Evolutionary conservation across 2,329 filamentous ascomycete species (phyloP), one percentile per base, ranked within the genome.

Genomic region (Tolypocladium amazonense): DNA sequence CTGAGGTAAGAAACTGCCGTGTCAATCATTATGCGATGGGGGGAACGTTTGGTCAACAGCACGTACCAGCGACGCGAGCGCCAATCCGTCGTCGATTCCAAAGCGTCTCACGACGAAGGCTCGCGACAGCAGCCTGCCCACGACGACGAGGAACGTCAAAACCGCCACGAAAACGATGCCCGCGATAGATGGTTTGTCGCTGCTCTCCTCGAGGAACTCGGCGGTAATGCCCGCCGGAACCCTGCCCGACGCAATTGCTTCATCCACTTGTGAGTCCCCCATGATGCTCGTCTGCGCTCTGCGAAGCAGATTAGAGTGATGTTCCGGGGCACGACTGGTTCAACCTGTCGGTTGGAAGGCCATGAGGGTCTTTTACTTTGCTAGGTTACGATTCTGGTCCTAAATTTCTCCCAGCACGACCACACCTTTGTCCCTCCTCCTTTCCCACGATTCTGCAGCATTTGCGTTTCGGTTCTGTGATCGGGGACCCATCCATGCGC

Each of bases 51-150:
- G 5, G 18, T 6, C 45, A 59, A 45, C 23, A 41, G 37, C 41
- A 64, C 74, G 58, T 63, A 76, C 74, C 69, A 71, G 64, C 41
- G 71, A 73, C 43, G 68, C 12, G 12, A 74, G 57, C 0, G 75
- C 74, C 43, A 77, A 62, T 2, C 61, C 64, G 65, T 77, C 75
- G 39, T 77, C 75, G 20, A 73, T 50, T 1, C 75, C 75, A 41
- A 77, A 70, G 2, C 70, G 68, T 39, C 70, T 70, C 9, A 75
- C 66, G 9, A 77, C 63, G 15, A 73, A 70, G 8, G 68, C 62
- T 50, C 76, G 68, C 2, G 75, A 75, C 30, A 68, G 61, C 37
- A 73, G 64, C 25, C 76, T 68, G 9, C 68, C 65, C 1, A 70
- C 60, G 0, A 77, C 73, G 23, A 77, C 57, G 0, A 73, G 50